Conservation (phyloP, 2,329 filamentous ascomycete genomes). For the Alternaria solani region DNA sequence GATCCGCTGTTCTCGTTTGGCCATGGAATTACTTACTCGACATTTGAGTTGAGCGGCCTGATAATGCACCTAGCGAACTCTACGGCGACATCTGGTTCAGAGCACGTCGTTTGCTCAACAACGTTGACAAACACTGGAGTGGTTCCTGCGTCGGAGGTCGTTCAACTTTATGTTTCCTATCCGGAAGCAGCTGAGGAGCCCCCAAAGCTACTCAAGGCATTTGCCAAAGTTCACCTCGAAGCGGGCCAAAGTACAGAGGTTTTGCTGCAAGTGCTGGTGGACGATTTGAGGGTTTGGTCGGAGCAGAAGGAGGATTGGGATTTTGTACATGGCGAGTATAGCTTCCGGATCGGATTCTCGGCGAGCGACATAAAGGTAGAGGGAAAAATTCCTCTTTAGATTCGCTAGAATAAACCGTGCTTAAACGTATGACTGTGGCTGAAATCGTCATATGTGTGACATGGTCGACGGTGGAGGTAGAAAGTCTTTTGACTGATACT, state of each 20-base stretch:
- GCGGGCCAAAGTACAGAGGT: neutral
- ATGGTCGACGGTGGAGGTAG: too few species aligned
- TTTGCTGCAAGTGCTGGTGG: neutral
- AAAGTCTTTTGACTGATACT: too few species aligned
- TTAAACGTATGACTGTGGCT: neutral
- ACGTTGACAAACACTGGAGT: neutral
- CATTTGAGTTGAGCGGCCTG: neutral
- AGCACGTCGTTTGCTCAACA: neutral
- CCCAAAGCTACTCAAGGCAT: neutral
- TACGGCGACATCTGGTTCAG: neutral
- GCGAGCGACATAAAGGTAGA: neutral
- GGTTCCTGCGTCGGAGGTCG: neutral
- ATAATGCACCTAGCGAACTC: neutral
- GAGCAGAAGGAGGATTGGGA: neutral
- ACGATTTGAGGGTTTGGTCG: neutral
- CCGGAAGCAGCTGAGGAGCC: neutral
- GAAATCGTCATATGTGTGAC: too few species aligned
- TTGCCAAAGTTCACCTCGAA: neutral
- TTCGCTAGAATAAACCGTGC: fast-evolving
- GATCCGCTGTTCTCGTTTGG: neutral
- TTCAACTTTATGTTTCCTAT: neutral
- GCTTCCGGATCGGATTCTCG: neutral
- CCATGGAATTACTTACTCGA: neutral
- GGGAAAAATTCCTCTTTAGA: neutral
- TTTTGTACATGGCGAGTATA: neutral